Percentiles rank a stretch among this genome's conserved stretches.
phyloP scores from a whole-genome alignment of 805 yeast genomes.

The Cyberlindnera mycetangii region DNA sequence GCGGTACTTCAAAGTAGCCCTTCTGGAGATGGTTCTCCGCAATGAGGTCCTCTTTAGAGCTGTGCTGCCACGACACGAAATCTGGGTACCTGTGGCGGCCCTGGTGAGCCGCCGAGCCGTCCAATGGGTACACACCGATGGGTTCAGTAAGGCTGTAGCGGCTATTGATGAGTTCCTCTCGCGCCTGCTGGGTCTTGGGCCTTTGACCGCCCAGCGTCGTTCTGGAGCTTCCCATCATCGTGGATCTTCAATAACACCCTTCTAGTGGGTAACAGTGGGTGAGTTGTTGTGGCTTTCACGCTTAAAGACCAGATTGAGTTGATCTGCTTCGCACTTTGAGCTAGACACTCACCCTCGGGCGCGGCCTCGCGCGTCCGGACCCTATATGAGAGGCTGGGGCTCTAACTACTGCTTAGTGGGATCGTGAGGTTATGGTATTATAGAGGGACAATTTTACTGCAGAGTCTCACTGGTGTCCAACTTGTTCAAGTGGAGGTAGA shows the following conservation, averaged over 20 bases:
- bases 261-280: not conserved
- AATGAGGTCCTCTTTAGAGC: constrained; percentile 48
- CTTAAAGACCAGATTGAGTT: too few relatives aligned
- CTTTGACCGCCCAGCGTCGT: constrained; percentile 9
- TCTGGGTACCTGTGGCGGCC: constrained; percentile 53
- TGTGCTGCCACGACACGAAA: constrained; percentile 67
- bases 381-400: too few relatives aligned
- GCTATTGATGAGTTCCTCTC: constrained; percentile 28
- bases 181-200: constrained; percentile 13
- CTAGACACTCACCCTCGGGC: too few relatives aligned
- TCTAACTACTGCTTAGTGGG: too few relatives aligned
- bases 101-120: constrained; percentile 17
- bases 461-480: constrained; percentile 46
- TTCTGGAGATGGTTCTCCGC: constrained; percentile 59
- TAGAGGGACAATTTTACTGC: too few relatives aligned
- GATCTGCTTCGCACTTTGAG: too few relatives aligned
- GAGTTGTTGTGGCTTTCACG: too few relatives aligned
- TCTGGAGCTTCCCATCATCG: constrained; percentile 9
- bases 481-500: constrained; percentile 79
- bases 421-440: too few relatives aligned
- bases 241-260: not conserved
- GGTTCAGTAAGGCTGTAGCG: constrained; percentile 34
- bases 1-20: constrained; percentile 66
- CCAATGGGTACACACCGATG: constrained; percentile 33
- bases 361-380: too few relatives aligned